phyloP scores from a whole-genome alignment of 2,329 filamentous ascomycete genomes.

The Microsporum canis region DNA sequence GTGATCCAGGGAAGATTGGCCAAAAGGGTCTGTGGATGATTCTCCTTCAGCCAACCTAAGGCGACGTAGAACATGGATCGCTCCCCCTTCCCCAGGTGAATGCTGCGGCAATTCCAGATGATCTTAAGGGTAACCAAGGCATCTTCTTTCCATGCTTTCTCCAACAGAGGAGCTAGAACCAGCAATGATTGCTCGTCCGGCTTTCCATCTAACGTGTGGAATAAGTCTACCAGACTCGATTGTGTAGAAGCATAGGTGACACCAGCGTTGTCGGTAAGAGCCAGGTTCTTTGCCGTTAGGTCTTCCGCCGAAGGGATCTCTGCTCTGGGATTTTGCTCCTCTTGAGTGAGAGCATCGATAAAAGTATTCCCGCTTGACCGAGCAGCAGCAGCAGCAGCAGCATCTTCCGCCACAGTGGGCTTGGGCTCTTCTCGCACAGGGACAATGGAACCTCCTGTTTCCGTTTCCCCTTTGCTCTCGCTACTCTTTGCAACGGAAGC shows the following conservation, averaged over 20 bases:
- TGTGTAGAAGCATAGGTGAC: constrained; percentile 39
- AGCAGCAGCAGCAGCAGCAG: background rate
- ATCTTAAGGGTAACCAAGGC: constrained; percentile 44
- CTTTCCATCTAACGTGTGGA: constrained; percentile 40
- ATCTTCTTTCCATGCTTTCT: constrained; percentile 41
- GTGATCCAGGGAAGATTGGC: constrained; percentile 46
- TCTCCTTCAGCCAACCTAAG: constrained; percentile 45
- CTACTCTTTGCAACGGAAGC: background rate
- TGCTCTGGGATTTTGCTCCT: background rate
- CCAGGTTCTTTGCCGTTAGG: constrained; percentile 16
- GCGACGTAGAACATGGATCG: constrained; percentile 41
- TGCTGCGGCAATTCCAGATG: constrained; percentile 51
- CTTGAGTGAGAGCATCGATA: constrained; percentile 1
- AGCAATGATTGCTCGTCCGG: constrained; percentile 24
- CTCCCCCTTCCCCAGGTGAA: constrained; percentile 48
- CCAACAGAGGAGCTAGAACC: constrained; percentile 33
- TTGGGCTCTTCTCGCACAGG: constrained; percentile 11
- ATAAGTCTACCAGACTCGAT: constrained; percentile 43
- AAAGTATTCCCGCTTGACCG: constrained; percentile 1
- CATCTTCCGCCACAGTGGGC: background rate
- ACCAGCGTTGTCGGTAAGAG: constrained; percentile 44
- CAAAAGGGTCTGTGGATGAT: constrained; percentile 46
- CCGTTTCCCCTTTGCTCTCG: background rate
- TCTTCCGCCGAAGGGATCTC: background rate
- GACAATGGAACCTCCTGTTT: constrained; percentile 14